Evolutionary conservation across 345 rosid species (phyloP).

Genomic region (Melaleuca alternifolia): DNA sequence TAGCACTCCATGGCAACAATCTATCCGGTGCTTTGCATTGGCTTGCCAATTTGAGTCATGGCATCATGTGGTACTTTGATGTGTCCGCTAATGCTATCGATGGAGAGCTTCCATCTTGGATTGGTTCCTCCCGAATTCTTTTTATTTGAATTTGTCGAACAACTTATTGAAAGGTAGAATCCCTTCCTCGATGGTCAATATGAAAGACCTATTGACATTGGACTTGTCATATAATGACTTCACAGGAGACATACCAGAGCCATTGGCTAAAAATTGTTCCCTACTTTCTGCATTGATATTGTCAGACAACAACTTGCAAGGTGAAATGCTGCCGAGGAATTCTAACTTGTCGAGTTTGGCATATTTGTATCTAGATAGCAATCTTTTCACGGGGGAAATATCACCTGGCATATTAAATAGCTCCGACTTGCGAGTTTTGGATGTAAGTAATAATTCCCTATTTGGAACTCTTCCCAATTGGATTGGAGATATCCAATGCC

Average conservation of each 20-base stretch:
- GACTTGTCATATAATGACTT: background rate
- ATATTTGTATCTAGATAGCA: background rate
- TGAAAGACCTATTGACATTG: accelerated
- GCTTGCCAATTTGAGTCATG: background rate
- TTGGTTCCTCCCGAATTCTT: background rate
- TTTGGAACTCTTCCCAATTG: constrained; percentile 7
- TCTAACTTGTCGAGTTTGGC: accelerated
- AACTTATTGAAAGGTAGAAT: constrained; percentile 5
- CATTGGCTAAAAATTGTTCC: background rate
- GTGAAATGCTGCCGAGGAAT: background rate
- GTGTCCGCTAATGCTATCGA: background rate
- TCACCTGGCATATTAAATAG: background rate
- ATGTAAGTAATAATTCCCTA: constrained; percentile 6
- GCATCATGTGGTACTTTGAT: accelerated
- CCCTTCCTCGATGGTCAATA: background rate
- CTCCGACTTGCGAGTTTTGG: accelerated
- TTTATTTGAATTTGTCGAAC: background rate
- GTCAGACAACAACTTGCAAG: background rate
- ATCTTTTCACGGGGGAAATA: accelerated
- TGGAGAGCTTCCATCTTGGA: background rate
- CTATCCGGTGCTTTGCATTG: background rate
- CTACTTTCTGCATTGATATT: accelerated
- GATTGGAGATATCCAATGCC: background rate
- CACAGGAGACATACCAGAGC: background rate
- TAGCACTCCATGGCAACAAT: background rate